phyloP scores from a whole-genome alignment of 306 rosid genomes.

The Urtica urens region DNA sequence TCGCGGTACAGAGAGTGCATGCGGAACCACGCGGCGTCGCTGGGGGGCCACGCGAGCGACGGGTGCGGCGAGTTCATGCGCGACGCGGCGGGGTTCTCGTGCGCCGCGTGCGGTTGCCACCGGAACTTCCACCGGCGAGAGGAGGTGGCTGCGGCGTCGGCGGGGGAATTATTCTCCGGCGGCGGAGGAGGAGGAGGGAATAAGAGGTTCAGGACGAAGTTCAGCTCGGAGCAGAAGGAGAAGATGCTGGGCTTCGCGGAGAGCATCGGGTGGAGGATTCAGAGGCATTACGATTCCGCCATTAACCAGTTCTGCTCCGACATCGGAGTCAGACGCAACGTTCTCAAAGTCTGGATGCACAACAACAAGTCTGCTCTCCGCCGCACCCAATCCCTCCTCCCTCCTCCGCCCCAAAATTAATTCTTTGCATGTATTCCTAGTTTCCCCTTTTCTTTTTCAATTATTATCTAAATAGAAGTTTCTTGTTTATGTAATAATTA shows the following conservation, averaged over 20 bases:
- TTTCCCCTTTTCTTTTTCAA: no score
- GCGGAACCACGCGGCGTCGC: constrained; percentile 74
- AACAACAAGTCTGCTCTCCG: constrained; percentile 56
- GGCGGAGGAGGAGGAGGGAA: not conserved
- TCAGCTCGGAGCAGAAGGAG: constrained; percentile 69
- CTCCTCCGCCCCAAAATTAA: not conserved
- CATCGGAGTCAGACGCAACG: constrained; percentile 74
- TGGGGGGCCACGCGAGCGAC: constrained; percentile 86
- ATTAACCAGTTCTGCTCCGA: constrained; percentile 69
- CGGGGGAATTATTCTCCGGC: no score
- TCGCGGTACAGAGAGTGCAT: constrained; percentile 81
- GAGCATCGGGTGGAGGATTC: constrained; percentile 76
- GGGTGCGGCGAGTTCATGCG: constrained; percentile 91
- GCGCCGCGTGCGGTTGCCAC: constrained; percentile 94
- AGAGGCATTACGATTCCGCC: constrained; percentile 65
- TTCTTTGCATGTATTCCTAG: no score
- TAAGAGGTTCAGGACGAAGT: constrained; percentile 76
- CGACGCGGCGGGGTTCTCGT: constrained; percentile 36
- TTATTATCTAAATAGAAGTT: no score
- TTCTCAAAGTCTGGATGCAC: constrained; percentile 98
- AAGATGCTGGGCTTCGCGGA: constrained; percentile 79
- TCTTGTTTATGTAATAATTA: no score
- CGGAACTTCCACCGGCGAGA: constrained; percentile 91
- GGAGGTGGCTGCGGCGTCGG: not conserved
- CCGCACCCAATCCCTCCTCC: constrained; percentile 4